These are phyloP conservation scores for Sungouiozyma intestinalis DNA, from an alignment of 805 yeast genomes.

Conservation along the genomic window DNA sequence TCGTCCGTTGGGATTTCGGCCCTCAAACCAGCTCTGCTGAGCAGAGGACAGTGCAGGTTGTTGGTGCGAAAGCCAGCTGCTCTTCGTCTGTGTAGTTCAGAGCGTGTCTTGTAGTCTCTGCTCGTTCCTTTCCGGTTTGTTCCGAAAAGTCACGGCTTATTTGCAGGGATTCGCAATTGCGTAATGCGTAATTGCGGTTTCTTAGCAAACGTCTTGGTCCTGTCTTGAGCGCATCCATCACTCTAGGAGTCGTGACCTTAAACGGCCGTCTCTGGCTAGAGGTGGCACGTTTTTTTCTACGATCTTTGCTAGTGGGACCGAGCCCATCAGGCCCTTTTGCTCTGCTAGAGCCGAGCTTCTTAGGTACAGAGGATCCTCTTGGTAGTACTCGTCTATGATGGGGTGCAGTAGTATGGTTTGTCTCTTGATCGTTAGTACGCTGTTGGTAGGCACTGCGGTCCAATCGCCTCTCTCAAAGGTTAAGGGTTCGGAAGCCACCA, in stretches of 20 bases:
- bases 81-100: too few species aligned
- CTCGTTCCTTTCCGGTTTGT: too few species aligned
- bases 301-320: constrained; percentile 60
- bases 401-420: constrained; percentile 90
- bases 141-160: too few species aligned
- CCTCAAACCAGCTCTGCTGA: background rate
- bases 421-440: constrained; percentile 66
- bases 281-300: constrained; percentile 57
- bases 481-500: constrained; percentile 93
- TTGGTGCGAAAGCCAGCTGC: too few species aligned
- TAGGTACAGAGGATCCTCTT: constrained; percentile 51
- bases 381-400: constrained; percentile 79
- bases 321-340: constrained; percentile 86
- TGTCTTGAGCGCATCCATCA: background rate
- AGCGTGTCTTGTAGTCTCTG: too few species aligned
- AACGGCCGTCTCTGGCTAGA: constrained; percentile 64
- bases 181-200: too few species aligned
- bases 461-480: constrained; percentile 96
- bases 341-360: constrained; percentile 79
- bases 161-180: too few species aligned
- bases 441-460: constrained; percentile 93
- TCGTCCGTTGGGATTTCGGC: background rate
- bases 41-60: too few species aligned
- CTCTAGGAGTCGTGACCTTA: constrained; percentile 21
- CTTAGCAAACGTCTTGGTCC: too few species aligned